phyloP scores from a whole-genome alignment of 441 rosid genomes.

The Viola pubescens region DNA sequence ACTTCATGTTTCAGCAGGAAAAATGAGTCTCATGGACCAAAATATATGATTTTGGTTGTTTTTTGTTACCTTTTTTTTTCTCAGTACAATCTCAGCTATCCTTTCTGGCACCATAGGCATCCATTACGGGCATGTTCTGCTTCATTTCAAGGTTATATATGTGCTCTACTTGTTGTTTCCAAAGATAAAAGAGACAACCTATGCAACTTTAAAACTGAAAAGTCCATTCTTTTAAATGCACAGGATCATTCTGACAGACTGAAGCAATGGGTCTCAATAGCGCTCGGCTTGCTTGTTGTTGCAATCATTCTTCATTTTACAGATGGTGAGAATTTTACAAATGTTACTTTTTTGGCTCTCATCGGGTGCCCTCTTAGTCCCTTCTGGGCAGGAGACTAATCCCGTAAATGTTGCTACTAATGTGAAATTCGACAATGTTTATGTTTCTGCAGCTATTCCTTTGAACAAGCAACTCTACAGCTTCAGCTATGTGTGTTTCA shows the following conservation, averaged over 20 bases:
- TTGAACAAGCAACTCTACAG: slow-evolving; percentile 71
- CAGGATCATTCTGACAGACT: slow-evolving; percentile 59
- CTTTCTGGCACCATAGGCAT: slow-evolving; percentile 64
- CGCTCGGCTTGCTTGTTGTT: slow-evolving; percentile 28
- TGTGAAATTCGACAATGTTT: not conserved
- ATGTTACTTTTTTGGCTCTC: not conserved
- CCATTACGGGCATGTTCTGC: slow-evolving; percentile 58
- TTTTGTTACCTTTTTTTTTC: slow-evolving; percentile 2
- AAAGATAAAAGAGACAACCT: not conserved
- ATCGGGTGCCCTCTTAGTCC: no score
- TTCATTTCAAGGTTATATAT: slow-evolving; percentile 55
- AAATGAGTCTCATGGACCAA: not conserved
- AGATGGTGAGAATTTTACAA: slow-evolving; percentile 33
- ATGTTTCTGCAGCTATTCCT: slow-evolving; percentile 50
- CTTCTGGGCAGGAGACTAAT: no score
- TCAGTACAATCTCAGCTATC: slow-evolving; percentile 55
- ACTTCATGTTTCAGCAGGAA: not conserved
- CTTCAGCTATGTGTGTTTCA: slow-evolving; percentile 61
- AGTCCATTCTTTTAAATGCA: not conserved
- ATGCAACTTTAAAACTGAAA: slow-evolving; percentile 3
- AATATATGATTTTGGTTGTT: not conserved
- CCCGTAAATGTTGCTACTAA: not conserved
- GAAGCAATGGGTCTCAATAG: slow-evolving; percentile 54
- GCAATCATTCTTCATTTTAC: slow-evolving; percentile 58
- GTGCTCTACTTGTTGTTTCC: not conserved